These are phyloP conservation scores for Pyrus bretschneideri DNA, from an alignment of 306 rosid genomes.

Conservation along the genomic window DNA sequence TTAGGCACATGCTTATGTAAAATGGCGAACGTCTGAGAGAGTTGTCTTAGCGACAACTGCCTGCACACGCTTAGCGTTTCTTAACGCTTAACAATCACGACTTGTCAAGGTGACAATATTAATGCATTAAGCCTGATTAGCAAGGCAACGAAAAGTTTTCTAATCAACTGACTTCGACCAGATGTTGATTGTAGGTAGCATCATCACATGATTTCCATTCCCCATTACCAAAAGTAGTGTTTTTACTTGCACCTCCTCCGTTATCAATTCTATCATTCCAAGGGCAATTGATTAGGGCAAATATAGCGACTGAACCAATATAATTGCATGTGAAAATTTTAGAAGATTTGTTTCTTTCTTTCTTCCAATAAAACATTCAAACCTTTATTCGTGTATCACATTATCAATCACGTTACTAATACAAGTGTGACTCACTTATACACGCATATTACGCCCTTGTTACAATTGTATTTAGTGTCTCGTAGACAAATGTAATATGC, in stretches of 20 bases:
- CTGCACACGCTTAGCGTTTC: too few species aligned
- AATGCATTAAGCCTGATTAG: not conserved
- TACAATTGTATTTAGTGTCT: not conserved
- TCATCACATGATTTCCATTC: not conserved
- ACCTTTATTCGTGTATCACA: not conserved
- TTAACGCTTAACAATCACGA: too few species aligned
- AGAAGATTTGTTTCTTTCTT: not conserved
- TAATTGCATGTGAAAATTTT: not conserved
- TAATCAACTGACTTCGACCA: not conserved
- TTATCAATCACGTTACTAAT: not conserved
- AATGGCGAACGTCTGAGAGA: not conserved
- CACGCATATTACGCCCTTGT: not conserved
- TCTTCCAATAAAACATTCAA: not conserved
- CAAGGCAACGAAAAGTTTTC: not conserved
- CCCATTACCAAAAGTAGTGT: not conserved
- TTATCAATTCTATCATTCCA: not conserved
- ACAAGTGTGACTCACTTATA: not conserved
- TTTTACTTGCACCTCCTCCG: not conserved
- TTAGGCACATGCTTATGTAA: not conserved
- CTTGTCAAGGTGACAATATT: not conserved
- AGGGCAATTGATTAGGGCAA: not conserved
- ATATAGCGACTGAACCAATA: not conserved
- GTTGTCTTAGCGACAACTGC: rapidly evolving
- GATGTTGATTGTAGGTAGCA: not conserved
- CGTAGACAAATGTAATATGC: not conserved